Conservation (phyloP, 2,329 filamentous ascomycete species). For the Lizonia empirigonia region DNA sequence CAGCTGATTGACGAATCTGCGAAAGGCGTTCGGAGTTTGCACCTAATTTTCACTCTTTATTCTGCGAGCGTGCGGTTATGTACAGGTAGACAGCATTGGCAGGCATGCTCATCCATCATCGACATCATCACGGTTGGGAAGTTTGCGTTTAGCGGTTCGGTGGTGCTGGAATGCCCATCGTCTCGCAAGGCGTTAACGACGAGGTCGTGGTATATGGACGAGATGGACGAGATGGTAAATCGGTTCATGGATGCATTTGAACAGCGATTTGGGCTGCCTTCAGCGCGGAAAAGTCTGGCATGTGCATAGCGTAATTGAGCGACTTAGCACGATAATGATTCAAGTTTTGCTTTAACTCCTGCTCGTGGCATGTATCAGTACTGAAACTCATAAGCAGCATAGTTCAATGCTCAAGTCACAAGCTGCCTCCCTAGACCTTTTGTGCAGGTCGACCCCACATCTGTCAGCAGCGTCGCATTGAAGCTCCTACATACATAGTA, state of each 20-base stretch:
- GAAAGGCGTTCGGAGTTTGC: slow-evolving; percentile 1
- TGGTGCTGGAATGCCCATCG: slow-evolving; percentile 35
- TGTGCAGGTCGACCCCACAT: no score
- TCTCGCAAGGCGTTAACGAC: slow-evolving; percentile 11
- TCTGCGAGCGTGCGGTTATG: slow-evolving; percentile 9
- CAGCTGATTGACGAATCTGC: background rate
- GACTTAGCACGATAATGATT: slow-evolving; percentile 1
- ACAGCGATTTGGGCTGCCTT: slow-evolving; percentile 1
- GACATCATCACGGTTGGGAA: slow-evolving; percentile 10
- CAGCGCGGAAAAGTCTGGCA: background rate
- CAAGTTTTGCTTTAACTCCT: background rate
- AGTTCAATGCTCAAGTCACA: no score
- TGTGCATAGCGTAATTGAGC: slow-evolving; percentile 9
- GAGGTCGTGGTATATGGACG: background rate
- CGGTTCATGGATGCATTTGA: background rate
- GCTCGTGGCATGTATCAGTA: no score
- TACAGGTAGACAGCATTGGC: slow-evolving; percentile 7
- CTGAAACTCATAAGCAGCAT: no score
- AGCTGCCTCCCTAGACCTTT: no score
- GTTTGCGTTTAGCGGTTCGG: slow-evolving; percentile 2
- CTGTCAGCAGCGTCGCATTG: no score
- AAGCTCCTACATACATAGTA: no score
- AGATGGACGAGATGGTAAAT: slow-evolving; percentile 2
- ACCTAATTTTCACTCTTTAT: slow-evolving; percentile 1
- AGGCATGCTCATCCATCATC: background rate